A percentile compares a stretch with the other conserved stretches of the same genome.
Evolutionary conservation across 208 protist species (phyloP).

Genomic region (Herpetomonas tarakana): DNA sequence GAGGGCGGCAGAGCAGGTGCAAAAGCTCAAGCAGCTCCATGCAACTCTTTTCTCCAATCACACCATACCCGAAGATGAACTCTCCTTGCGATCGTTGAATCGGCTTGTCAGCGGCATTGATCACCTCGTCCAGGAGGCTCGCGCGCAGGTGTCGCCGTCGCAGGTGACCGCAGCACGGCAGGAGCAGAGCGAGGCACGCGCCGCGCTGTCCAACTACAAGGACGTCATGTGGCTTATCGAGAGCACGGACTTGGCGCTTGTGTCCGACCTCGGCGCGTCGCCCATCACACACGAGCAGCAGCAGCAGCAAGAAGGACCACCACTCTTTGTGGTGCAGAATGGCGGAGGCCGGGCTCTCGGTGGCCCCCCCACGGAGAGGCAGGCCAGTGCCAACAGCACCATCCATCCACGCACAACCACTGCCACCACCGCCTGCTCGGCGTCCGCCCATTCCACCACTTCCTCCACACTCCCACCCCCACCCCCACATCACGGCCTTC

Average conservation of each 20-base stretch:
- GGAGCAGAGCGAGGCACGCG: not conserved
- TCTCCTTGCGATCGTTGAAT: not conserved
- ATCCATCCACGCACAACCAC: not conserved
- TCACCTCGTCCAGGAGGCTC: slow-evolving; percentile 1
- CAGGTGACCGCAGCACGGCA: not conserved
- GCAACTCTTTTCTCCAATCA: slow-evolving; percentile 1
- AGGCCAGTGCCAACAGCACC: not conserved
- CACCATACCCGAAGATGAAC: slow-evolving; percentile 2
- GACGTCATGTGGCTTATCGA: slow-evolving; percentile 58
- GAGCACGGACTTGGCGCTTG: slow-evolving; percentile 37
- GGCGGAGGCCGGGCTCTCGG: not conserved
- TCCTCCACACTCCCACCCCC: too few relatives aligned
- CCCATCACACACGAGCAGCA: not conserved
- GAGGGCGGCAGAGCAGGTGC: slow-evolving; percentile 4
- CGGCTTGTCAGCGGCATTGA: not conserved
- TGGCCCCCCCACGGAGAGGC: not conserved
- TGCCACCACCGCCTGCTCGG: not conserved
- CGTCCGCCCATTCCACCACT: too few relatives aligned
- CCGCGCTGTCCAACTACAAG: slow-evolving; percentile 32
- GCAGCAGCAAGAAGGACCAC: not conserved
- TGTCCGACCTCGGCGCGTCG: slow-evolving; percentile 18
- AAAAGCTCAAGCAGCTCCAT: slow-evolving; percentile 5
- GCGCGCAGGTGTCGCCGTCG: not conserved
- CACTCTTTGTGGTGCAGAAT: not conserved
- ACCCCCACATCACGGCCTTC: too few relatives aligned